These are phyloP conservation scores for Fusarium udum DNA, from an alignment of 2,329 filamentous ascomycete species.

Conservation along the genomic window DNA sequence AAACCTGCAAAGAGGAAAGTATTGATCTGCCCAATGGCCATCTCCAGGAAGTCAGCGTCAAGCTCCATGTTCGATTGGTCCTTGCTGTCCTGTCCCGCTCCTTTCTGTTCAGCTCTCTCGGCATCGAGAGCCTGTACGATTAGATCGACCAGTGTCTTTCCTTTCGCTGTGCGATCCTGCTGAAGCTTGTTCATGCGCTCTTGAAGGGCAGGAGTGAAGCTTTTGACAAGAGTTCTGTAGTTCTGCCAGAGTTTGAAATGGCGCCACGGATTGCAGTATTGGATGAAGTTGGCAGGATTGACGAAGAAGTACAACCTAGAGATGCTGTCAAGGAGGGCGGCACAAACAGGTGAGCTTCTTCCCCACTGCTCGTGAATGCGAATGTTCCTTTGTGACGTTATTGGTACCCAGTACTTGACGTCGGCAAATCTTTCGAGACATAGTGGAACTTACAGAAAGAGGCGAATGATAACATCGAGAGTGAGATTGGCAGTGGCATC, in stretches of 20 bases:
- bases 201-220: constrained; percentile 10
- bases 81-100: not conserved
- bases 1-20: constrained; percentile 51
- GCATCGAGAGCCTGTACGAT: constrained; percentile 18
- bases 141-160: constrained; percentile 29
- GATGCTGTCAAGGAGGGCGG: constrained; percentile 23
- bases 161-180: not conserved
- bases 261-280: constrained; percentile 28
- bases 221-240: constrained; percentile 16
- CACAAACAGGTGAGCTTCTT: not conserved
- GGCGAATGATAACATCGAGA: constrained; percentile 53
- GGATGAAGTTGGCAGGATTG: constrained; percentile 11
- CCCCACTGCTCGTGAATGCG: constrained; percentile 27
- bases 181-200: constrained; percentile 10
- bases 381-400: not conserved
- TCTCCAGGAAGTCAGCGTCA: constrained; percentile 25
- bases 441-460: constrained; percentile 43
- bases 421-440: not conserved
- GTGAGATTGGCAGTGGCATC: constrained; percentile 50
- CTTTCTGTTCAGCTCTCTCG: constrained; percentile 5
- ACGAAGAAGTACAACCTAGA: constrained; percentile 18
- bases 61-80: constrained; percentile 26
- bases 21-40: constrained; percentile 48
- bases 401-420: not conserved
- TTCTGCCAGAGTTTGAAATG: constrained; percentile 30